A percentile compares a stretch with the other conserved stretches of the same genome.
These are phyloP conservation scores for Heterobasidion irregulare DNA, from an alignment of 1,284 basidiomycete genomes.

Conservation along the genomic window DNA sequence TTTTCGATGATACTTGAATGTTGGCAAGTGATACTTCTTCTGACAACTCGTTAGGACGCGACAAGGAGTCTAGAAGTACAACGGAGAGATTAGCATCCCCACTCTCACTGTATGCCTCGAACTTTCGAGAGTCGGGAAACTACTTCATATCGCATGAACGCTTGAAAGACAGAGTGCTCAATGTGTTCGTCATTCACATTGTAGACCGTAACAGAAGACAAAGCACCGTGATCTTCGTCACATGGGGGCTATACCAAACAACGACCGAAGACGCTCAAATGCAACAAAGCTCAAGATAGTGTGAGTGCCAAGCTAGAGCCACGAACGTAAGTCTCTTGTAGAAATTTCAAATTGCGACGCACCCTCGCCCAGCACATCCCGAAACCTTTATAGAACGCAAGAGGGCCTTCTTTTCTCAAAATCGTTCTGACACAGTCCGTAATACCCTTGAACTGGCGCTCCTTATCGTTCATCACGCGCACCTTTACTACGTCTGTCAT, in stretches of 20 bases:
- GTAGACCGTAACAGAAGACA: too few species aligned
- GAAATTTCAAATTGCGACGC: slow-evolving; percentile 7
- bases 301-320: slow-evolving; percentile 24
- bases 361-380: slow-evolving; percentile 32
- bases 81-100: too few species aligned
- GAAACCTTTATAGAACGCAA: slow-evolving; percentile 31
- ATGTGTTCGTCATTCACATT: too few species aligned
- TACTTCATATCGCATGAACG: too few species aligned
- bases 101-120: too few species aligned
- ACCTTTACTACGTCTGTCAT: slow-evolving; percentile 29
- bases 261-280: slow-evolving; percentile 23
- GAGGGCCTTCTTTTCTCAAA: slow-evolving; percentile 22
- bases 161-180: too few species aligned
- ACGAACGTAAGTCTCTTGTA: not conserved
- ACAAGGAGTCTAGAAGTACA: too few species aligned
- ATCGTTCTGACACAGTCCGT: slow-evolving; percentile 24
- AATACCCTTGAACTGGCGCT: slow-evolving; percentile 20
- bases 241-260: slow-evolving; percentile 27
- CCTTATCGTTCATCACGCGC: slow-evolving; percentile 32
- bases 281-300: slow-evolving; percentile 28
- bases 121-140: too few species aligned
- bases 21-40: too few species aligned
- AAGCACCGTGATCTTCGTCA: slow-evolving; percentile 1
- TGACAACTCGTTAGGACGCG: too few species aligned
- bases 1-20: too few species aligned